Evolutionary conservation across 2,329 filamentous ascomycete genomes (phyloP).

Genomic region (Neofusicoccum parvum): DNA sequence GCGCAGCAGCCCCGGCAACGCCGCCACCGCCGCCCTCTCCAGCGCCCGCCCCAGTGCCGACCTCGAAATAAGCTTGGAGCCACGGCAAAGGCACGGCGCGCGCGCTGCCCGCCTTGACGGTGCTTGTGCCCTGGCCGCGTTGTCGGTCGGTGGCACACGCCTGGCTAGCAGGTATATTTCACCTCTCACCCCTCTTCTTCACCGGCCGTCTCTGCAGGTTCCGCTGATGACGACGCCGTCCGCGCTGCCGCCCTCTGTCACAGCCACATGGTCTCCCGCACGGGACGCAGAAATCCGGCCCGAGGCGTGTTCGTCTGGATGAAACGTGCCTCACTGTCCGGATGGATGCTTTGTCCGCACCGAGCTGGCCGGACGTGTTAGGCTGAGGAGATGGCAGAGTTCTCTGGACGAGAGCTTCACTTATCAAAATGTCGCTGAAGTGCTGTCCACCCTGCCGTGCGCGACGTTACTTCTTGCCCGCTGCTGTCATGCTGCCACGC

Average conservation of each 20-base stretch:
- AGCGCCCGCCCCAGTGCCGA: constrained; percentile 6
- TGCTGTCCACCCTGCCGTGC: background rate
- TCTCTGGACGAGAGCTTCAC: background rate
- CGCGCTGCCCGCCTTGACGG: background rate
- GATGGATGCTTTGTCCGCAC: constrained; percentile 1
- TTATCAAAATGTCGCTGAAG: background rate
- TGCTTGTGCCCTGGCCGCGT: constrained; percentile 7
- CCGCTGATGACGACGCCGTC: background rate
- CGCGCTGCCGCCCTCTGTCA: background rate
- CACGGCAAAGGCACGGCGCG: constrained; percentile 7
- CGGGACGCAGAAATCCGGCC: background rate
- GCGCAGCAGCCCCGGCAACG: background rate
- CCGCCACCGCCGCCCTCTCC: background rate
- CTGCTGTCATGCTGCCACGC: constrained; percentile 1
- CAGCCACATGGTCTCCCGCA: background rate
- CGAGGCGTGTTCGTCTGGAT: background rate
- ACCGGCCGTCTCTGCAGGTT: background rate
- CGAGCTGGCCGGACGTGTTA: background rate
- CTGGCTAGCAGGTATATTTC: background rate
- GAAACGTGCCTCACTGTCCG: background rate
- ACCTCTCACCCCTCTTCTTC: background rate
- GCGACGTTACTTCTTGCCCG: constrained; percentile 3
- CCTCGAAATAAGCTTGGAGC: constrained; percentile 12
- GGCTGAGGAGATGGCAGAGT: background rate
- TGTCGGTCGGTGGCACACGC: background rate